These are phyloP conservation scores for Aurifilum marmelostoma DNA, from an alignment of 2,329 filamentous ascomycete genomes.

Conservation along the genomic window DNA sequence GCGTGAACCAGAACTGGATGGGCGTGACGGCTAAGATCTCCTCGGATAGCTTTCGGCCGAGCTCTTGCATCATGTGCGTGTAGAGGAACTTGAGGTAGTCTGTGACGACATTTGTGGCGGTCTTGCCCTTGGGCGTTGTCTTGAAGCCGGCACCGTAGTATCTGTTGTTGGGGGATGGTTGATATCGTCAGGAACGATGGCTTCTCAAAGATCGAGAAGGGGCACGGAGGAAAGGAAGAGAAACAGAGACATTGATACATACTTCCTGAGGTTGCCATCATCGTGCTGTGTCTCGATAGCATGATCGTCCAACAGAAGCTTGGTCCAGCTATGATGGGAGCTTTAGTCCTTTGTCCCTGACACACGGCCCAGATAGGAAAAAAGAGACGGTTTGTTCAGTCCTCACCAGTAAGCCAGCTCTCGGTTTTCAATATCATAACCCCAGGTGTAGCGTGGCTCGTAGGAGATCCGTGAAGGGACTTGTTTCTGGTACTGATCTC, in stretches of 20 bases:
- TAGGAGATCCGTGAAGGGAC: slow-evolving; percentile 14
- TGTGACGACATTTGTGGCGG: neutral
- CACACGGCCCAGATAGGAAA: neutral
- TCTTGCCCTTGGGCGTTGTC: slow-evolving; percentile 4
- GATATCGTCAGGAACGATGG: neutral
- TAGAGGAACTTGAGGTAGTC: slow-evolving; percentile 12
- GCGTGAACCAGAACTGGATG: slow-evolving; percentile 16
- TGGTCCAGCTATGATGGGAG: slow-evolving; percentile 2
- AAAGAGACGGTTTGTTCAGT: too few species aligned
- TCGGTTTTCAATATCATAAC: slow-evolving; percentile 7
- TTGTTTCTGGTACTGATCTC: slow-evolving; percentile 8
- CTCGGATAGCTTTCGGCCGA: slow-evolving; percentile 11
- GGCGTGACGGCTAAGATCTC: slow-evolving; percentile 11
- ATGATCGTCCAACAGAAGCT: slow-evolving; percentile 10
- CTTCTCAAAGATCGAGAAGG: neutral
- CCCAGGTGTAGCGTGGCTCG: slow-evolving; percentile 4
- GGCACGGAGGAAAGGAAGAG: neutral
- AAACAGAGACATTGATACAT: neutral
- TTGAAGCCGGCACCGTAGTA: slow-evolving; percentile 6
- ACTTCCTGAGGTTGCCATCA: slow-evolving; percentile 1
- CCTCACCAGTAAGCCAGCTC: slow-evolving; percentile 5
- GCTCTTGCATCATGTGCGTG: slow-evolving; percentile 11
- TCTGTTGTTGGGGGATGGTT: neutral
- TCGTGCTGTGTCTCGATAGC: slow-evolving; percentile 8
- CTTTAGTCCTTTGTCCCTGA: neutral